Evolutionary conservation across 2,329 filamentous ascomycete species (phyloP).

Genomic region (Colletotrichum theobromicola): DNA sequence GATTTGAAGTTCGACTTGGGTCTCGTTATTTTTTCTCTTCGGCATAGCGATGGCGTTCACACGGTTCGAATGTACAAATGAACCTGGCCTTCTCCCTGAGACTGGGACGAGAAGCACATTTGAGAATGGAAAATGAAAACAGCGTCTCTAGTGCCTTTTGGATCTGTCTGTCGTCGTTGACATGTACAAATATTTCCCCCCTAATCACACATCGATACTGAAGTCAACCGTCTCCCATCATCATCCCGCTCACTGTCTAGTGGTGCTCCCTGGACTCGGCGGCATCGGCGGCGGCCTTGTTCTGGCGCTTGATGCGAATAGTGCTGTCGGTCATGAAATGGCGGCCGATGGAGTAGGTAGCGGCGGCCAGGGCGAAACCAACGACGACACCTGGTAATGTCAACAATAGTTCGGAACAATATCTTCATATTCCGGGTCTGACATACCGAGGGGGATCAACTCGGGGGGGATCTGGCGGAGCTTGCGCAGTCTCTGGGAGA

Average conservation of each 20-base stretch:
- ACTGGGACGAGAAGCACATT: not conserved
- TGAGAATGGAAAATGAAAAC: slow-evolving; percentile 18
- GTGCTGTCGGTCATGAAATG: slow-evolving; percentile 93
- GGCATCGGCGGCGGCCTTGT: slow-evolving; percentile 41
- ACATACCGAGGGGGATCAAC: slow-evolving; percentile 90
- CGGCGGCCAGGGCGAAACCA: slow-evolving; percentile 81
- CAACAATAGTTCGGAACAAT: not conserved
- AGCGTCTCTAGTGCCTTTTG: slow-evolving; percentile 17
- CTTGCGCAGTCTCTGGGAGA: slow-evolving; percentile 92
- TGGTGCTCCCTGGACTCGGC: slow-evolving; percentile 37
- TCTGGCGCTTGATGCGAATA: slow-evolving; percentile 82
- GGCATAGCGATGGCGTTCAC: slow-evolving; percentile 54
- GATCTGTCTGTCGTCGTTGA: slow-evolving; percentile 22
- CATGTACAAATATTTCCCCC: slow-evolving; percentile 22
- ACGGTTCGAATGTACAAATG: slow-evolving; percentile 19
- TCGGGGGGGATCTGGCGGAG: slow-evolving; percentile 91
- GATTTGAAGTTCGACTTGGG: slow-evolving; percentile 21
- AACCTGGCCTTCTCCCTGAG: not conserved
- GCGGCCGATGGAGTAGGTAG: slow-evolving; percentile 78
- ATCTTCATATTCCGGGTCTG: slow-evolving; percentile 17
- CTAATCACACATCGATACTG: slow-evolving; percentile 21
- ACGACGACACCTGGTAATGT: slow-evolving; percentile 76
- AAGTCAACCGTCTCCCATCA: slow-evolving; percentile 8
- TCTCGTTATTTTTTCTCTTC: slow-evolving; percentile 14
- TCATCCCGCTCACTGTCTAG: slow-evolving; percentile 27